These are phyloP conservation scores for Phylloporus arenicola DNA, from an alignment of 768 basidiomycete species.

Conservation along the genomic window DNA sequence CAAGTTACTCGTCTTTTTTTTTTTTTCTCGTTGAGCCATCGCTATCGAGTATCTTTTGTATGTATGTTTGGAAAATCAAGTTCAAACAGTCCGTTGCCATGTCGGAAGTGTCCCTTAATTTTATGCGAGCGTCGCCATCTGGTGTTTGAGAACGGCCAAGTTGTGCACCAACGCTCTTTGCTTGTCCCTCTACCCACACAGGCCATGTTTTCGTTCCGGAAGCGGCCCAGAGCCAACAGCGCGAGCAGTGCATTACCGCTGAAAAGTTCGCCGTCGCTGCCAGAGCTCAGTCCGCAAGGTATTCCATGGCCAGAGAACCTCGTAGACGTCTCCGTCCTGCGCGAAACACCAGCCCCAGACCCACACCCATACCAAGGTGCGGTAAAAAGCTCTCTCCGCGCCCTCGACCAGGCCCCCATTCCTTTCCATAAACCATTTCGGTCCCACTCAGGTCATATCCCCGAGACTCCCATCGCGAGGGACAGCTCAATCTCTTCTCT, in stretches of 20 bases:
- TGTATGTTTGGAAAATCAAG: conserved; percentile 29
- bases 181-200: conserved; percentile 16
- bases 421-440: conserved; percentile 84
- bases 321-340: conserved; percentile 65
- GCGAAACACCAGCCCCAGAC: conserved; percentile 35
- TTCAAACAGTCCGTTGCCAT: conserved; percentile 22
- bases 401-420: conserved; percentile 48
- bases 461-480: conserved; percentile 24
- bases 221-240: conserved; percentile 49
- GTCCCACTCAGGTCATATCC: conserved; percentile 35
- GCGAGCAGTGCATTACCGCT: conserved; percentile 40
- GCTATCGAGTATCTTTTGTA: conserved; percentile 25
- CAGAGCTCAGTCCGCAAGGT: conserved; percentile 66
- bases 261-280: conserved; percentile 75
- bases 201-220: conserved; percentile 72
- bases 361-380: conserved; percentile 55
- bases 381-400: conserved; percentile 61
- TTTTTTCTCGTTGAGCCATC: conserved; percentile 12
- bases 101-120: conserved; percentile 21
- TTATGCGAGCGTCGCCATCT: conserved; percentile 8
- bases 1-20: conserved; percentile 12
- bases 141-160: conserved; percentile 8
- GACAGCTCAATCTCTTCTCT: conserved; percentile 59
- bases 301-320: conserved; percentile 84
- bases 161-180: conserved; percentile 28